These are phyloP conservation scores for Phytophthora tubulina DNA, from an alignment of 352 stramenopile genomes.

Conservation along the genomic window DNA sequence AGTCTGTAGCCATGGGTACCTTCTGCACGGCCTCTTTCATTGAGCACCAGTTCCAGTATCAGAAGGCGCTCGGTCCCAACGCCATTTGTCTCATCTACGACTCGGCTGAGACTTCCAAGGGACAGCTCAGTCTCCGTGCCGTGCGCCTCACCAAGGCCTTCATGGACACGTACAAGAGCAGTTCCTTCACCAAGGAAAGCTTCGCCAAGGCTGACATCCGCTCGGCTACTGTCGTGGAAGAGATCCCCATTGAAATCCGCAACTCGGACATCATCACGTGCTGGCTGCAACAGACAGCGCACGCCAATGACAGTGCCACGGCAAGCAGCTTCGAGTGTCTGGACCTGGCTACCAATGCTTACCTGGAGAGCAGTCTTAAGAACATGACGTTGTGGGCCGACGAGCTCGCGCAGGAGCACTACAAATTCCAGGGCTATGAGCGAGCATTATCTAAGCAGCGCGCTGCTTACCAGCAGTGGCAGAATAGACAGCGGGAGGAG, in stretches of 20 bases:
- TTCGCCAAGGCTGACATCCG: constrained; percentile 88
- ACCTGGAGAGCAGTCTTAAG: constrained; percentile 98
- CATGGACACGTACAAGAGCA: constrained; percentile 91
- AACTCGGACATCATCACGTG: constrained; percentile 96
- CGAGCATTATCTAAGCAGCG: constrained; percentile 89
- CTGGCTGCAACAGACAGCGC: constrained; percentile 93
- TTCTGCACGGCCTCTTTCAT: constrained; percentile 96
- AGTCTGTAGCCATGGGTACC: constrained; percentile 97
- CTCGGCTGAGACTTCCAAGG: constrained; percentile 95
- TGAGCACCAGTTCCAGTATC: constrained; percentile 97
- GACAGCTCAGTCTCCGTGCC: constrained; percentile 95
- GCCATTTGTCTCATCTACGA: constrained; percentile 99
- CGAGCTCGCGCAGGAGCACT: constrained; percentile 96
- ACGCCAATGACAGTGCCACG: constrained; percentile 65
- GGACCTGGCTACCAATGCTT: constrained; percentile 96
- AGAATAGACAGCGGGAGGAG: constrained; percentile 88
- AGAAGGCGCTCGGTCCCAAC: constrained; percentile 97
- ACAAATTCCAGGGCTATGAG: constrained; percentile 93
- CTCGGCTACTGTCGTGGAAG: constrained; percentile 94
- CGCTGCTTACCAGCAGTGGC: constrained; percentile 85
- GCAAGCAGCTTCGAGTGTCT: constrained; percentile 95
- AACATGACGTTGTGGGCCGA: constrained; percentile 98
- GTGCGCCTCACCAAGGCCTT: constrained; percentile 96
- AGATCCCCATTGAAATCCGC: constrained; percentile 96
- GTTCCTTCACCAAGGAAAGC: constrained; percentile 85